Evolutionary conservation across 2,329 filamentous ascomycete species (phyloP), one percentile per base, ranked within the genome.

Genomic region (Colletotrichum lupini): DNA sequence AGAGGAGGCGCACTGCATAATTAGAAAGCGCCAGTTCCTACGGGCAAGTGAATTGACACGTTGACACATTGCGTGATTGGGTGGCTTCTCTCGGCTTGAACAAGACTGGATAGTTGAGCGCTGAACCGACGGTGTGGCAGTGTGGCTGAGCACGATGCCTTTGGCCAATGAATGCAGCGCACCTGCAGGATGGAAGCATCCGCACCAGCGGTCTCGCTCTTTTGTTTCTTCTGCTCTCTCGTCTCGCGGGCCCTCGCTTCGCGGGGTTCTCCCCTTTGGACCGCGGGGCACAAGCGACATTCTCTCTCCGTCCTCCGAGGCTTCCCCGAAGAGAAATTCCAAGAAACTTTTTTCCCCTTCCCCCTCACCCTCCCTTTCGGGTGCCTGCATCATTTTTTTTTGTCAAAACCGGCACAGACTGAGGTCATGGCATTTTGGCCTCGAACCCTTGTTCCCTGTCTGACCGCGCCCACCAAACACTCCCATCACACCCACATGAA

Each of bases 31-130:
- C 35, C 9, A 32, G 56, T 16, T 19, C 6, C 16, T 19, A 14
- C 37, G 37, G 37, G 7, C 14, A 42, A 42, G 6, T 42, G 37
- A 19, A 42, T 19, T 42, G 37, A 42, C 37, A 42, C 37, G 6
- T 42, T 8, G 37, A 42, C 37, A 42, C 16, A 19, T 42, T 42
- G 5, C 12, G 35, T 28, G 52, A 52, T n/a, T 30, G 53, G 67
- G 30, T 60, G 68, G 68, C 52, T 71, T 67, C 56, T 63, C n/a
- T 67, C 68, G 68, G 68, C 63, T 56, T 56, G 63, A 46, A 60
- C 63, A 63, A 68, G 5, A 49, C 42, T 19, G 42, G 52, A 64
- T 52, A 9, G 12, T 30, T 16, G n/a, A 12, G n/a, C n/a, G 11
- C 12, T 35, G 32, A n/a, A n/a, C 52, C n/a, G 11, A 4, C 22